These are phyloP conservation scores for Trichoderma sp. DNA, from an alignment of 2,329 filamentous ascomycete species.

Conservation along the genomic window DNA sequence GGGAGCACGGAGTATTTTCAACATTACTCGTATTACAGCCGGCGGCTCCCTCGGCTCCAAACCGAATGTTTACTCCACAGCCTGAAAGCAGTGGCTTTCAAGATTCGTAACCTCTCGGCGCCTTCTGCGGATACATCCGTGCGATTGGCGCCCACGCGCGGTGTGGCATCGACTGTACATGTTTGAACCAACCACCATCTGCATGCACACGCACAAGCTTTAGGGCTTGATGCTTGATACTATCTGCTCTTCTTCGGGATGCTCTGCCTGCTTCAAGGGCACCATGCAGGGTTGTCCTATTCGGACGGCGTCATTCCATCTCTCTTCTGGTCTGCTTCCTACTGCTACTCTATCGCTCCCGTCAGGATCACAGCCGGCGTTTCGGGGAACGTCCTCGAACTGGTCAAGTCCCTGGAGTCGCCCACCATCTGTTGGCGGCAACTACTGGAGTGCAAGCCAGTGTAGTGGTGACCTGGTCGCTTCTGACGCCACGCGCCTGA, in stretches of 20 bases:
- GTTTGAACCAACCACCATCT: slow-evolving; percentile 28
- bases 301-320: slow-evolving; percentile 3
- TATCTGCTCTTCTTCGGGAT: not conserved
- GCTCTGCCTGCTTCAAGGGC: slow-evolving; percentile 26
- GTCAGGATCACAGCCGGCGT: slow-evolving; percentile 28
- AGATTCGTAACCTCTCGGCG: slow-evolving; percentile 36
- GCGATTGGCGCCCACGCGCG: slow-evolving; percentile 37
- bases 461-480: slow-evolving; percentile 17
- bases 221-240: slow-evolving; percentile 15
- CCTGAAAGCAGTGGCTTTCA: not conserved
- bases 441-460: not conserved
- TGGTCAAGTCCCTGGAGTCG: slow-evolving; percentile 30
- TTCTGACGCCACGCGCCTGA: slow-evolving; percentile 24
- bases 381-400: slow-evolving; percentile 35
- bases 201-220: slow-evolving; percentile 25
- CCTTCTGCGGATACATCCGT: slow-evolving; percentile 38
- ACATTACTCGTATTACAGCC: slow-evolving; percentile 20
- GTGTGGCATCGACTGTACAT: slow-evolving; percentile 28
- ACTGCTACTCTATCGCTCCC: slow-evolving; percentile 8
- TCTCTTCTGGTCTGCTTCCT: not conserved
- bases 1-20: not conserved
- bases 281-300: slow-evolving; percentile 28
- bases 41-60: slow-evolving; percentile 44
- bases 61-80: slow-evolving; percentile 36
- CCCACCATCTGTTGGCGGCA: slow-evolving; percentile 4